Base-by-base conservation (phyloP, 176 grass and related monocot genomes). In the Alopecurus myosuroides region DNA sequence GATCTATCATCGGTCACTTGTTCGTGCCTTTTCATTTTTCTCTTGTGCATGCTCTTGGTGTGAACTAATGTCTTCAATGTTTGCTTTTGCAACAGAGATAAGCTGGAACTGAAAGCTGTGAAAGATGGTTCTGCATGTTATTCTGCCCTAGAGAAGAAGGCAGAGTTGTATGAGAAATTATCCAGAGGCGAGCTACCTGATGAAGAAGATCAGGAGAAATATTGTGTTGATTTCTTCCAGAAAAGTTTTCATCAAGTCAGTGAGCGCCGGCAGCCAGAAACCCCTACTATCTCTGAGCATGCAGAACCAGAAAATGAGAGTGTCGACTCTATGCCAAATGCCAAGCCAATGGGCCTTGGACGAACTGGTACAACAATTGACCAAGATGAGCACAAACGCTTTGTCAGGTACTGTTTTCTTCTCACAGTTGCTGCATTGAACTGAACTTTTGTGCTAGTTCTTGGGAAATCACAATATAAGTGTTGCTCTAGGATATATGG, bases 141-240 rank as follows among this genome's bases (percentile, higher is more conserved):
- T 84, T 90, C 91, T 49, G 93, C 97, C 34, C 88, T 96, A 78
- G 93, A 99, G 81, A 96, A 92, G 80, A 99, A 99, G 79, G 93
- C 89, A 9, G 89, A 93, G 53, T 33, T 99, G 41, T 99, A 98
- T 89, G 91, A 94, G 46, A 96, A 96, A 86, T 73, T 99, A 63
- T 62, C 88, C n/a, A 92, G 84, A 88, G 93, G 97, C 0, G 84
- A 91, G 64, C 75, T 99, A 48, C 84, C 97, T 75, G 89, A 96
- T 81, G 97, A 99, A 86, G 93, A 99, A 81, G 97, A 99, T 9
- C 90, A 79, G 25, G 97, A 99, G 86, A 96, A 92, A 70, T 99
- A 96, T 80, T 99, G 97, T 70, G 93, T 99, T 7, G 97, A 99
- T 86, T 99, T 99, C 76, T 99, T 99, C 89, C 86, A 84, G 48